A percentile compares a stretch with the other conserved stretches of the same genome.
These are phyloP conservation scores for Bryum argenteum DNA, from an alignment of 225 moss, liverwort and hornwort species.

Conservation along the genomic window DNA sequence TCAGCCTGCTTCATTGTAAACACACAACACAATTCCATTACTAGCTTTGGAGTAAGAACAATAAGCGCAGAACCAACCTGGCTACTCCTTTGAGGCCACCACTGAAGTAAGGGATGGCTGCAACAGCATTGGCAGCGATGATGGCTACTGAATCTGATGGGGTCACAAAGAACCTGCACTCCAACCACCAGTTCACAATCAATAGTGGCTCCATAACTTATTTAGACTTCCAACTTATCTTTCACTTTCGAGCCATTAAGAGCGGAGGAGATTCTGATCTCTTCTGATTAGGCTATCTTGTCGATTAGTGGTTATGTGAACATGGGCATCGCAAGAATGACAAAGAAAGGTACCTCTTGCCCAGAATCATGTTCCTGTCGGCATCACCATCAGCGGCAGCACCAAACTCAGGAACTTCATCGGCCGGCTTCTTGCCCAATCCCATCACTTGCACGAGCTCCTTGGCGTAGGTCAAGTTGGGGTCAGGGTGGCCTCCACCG, in stretches of 20 bases:
- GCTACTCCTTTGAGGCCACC: conserved; percentile 92
- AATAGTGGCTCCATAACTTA: too few relatives aligned
- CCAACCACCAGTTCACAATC: too few relatives aligned
- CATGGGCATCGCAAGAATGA: too few relatives aligned
- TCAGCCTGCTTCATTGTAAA: too few relatives aligned
- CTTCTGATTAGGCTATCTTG: too few relatives aligned
- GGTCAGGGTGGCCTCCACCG: conserved; percentile 97
- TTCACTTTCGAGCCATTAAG: too few relatives aligned
- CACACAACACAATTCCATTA: not conserved
- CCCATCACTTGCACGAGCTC: conserved; percentile 89
- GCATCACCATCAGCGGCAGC: conserved; percentile 97
- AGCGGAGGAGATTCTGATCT: too few relatives aligned
- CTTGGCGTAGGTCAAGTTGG: conserved; percentile 95
- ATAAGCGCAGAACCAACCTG: conserved; percentile 44
- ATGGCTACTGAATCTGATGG: conserved; percentile 98
- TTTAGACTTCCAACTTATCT: too few relatives aligned
- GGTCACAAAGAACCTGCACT: conserved; percentile 86
- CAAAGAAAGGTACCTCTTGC: conserved; percentile 59
- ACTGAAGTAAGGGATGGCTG: conserved; percentile 80
- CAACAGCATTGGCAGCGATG: conserved; percentile 95
- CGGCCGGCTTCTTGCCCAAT: conserved; percentile 62
- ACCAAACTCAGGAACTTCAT: conserved; percentile 85
- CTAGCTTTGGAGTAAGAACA: not conserved
- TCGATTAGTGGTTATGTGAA: too few relatives aligned
- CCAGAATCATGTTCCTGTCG: conserved; percentile 83